Percentiles rank a stretch among this genome's conserved stretches.
Conservation (phyloP, 345 rosid genomes). For the Litchi chinensis region DNA sequence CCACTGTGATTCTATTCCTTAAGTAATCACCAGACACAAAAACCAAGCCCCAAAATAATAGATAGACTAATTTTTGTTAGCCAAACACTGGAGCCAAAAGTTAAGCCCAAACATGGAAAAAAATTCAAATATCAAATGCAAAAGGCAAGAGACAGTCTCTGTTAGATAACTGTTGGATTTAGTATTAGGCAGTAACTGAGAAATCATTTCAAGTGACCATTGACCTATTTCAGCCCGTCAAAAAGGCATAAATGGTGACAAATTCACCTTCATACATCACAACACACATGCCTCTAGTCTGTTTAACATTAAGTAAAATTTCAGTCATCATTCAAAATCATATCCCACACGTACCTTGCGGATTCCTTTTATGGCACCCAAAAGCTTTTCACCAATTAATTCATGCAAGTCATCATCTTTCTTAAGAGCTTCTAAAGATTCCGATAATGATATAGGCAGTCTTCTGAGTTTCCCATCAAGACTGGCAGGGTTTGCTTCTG, state of each 20-base stretch:
- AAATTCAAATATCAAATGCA: no score
- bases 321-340: slow-evolving; percentile 4
- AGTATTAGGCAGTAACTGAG: no score
- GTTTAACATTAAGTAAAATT: neutral
- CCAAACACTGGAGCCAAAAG: no score
- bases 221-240: neutral
- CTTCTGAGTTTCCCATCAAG: slow-evolving; percentile 56
- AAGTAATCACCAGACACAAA: no score
- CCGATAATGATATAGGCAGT: slow-evolving; percentile 71
- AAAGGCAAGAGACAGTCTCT: no score
- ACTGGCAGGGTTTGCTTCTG: slow-evolving; percentile 69
- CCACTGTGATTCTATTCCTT: neutral
- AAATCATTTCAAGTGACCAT: neutral
- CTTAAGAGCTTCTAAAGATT: slow-evolving; percentile 69
- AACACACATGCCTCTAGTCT: neutral
- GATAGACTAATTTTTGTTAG: no score
- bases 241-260: neutral
- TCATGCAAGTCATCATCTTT: slow-evolving; percentile 58
- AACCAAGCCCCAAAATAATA: no score
- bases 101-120: no score
- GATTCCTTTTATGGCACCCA: slow-evolving; percentile 71
- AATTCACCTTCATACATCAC: neutral
- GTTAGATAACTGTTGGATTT: no score
- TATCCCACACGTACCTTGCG: slow-evolving; percentile 63
- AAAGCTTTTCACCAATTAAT: slow-evolving; percentile 70